Conservation (phyloP, 2,329 filamentous ascomycete genomes). For the Phialophora chinensis region DNA sequence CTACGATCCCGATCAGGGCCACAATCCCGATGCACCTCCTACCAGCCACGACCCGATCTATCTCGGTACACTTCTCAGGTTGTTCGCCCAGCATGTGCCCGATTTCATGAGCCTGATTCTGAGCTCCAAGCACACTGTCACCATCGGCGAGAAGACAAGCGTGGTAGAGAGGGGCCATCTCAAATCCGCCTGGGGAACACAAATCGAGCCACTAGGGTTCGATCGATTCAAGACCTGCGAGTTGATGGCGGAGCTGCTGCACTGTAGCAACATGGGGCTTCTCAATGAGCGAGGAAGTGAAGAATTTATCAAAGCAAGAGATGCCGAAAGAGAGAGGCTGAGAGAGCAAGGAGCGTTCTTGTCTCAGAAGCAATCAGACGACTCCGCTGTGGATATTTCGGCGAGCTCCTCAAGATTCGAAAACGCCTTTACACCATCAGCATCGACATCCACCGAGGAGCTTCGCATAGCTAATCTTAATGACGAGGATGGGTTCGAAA, state of each 20-base stretch:
- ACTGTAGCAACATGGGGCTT: slow-evolving; percentile 98
- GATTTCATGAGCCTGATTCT: slow-evolving; percentile 92
- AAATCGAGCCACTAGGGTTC: slow-evolving; percentile 93
- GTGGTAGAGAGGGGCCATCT: slow-evolving; percentile 75
- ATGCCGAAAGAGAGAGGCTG: slow-evolving; percentile 79
- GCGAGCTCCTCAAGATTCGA: slow-evolving; percentile 54
- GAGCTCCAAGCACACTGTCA: slow-evolving; percentile 67
- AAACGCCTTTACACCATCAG: slow-evolving; percentile 47
- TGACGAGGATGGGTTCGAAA: slow-evolving; percentile 92
- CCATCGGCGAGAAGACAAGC: slow-evolving; percentile 61
- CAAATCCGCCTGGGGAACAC: slow-evolving; percentile 85
- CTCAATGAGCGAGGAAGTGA: slow-evolving; percentile 92
- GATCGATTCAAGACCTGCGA: slow-evolving; percentile 99
- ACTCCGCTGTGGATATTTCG: slow-evolving; percentile 63
- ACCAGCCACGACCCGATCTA: slow-evolving; percentile 94
- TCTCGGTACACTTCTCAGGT: slow-evolving; percentile 82
- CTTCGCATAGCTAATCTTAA: slow-evolving; percentile 78
- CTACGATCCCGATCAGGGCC: slow-evolving; percentile 90
- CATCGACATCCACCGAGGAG: slow-evolving; percentile 64
- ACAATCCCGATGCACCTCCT: slow-evolving; percentile 77
- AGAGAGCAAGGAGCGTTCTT: slow-evolving; percentile 76
- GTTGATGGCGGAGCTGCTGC: slow-evolving; percentile 94
- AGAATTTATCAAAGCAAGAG: slow-evolving; percentile 78
- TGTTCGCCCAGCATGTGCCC: slow-evolving; percentile 89
- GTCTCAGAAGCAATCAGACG: slow-evolving; percentile 50